Percentiles rank a stretch among this genome's conserved stretches.
Conservation (phyloP, 495 filamentous ascomycete species). For the Podospora anserina region DNA sequence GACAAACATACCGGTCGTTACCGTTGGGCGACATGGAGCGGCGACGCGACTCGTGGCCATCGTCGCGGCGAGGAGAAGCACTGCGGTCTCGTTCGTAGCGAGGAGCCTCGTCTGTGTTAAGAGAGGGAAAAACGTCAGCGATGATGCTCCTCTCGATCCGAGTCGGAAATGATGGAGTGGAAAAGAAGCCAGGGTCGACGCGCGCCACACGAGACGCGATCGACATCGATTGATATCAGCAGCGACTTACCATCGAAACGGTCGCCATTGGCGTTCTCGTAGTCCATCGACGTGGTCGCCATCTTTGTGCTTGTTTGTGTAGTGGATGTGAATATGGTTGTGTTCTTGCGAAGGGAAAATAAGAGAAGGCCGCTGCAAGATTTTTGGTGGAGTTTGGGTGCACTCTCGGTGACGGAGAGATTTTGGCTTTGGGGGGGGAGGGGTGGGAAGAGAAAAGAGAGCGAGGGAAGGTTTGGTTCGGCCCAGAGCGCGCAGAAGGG, state of each 20-base stretch:
- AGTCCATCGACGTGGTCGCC: constrained; percentile 67
- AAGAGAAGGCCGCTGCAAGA: constrained; percentile 5
- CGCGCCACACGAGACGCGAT: background rate
- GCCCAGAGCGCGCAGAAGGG: background rate
- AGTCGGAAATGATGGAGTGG: background rate
- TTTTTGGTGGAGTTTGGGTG: constrained; percentile 8
- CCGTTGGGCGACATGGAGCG: constrained; percentile 73
- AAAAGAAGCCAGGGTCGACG: background rate
- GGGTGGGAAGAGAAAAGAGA: background rate
- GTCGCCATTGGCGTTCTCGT: constrained; percentile 76
- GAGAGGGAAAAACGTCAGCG: background rate
- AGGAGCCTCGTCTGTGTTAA: constrained; percentile 62
- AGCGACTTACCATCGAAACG: constrained; percentile 74
- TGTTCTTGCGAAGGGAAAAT: constrained; percentile 2
- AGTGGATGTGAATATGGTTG: background rate
- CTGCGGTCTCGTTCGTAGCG: constrained; percentile 80
- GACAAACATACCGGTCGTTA: constrained; percentile 63
- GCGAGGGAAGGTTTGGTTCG: background rate
- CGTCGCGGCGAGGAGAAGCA: constrained; percentile 83
- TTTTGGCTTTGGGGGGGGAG: background rate
- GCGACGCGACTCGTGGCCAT: constrained; percentile 65
- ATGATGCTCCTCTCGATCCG: background rate
- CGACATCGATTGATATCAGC: background rate
- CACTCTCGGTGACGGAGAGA: constrained; percentile 2
- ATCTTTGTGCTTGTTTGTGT: constrained; percentile 31